Percentiles rank a stretch among this genome's conserved stretches.
Conservation (phyloP, 768 basidiomycete species). For the Pleurotus tuoliensis region DNA sequence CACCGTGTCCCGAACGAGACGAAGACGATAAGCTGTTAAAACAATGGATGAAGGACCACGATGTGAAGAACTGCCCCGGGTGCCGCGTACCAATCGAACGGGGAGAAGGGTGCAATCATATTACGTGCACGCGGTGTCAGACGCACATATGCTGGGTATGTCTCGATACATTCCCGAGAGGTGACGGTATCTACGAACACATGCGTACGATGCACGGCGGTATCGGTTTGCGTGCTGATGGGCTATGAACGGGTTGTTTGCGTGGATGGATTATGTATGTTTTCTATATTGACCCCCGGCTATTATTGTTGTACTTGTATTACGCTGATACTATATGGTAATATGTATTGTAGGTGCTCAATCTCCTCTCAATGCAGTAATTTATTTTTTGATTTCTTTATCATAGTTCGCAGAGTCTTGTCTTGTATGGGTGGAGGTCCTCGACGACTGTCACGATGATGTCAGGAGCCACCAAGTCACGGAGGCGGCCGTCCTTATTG, state of each 20-base stretch:
- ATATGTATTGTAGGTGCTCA: too few relatives aligned
- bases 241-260: slow-evolving; percentile 9
- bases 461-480: too few relatives aligned
- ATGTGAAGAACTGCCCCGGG: slow-evolving; percentile 72
- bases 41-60: slow-evolving; percentile 58
- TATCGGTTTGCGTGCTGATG: slow-evolving; percentile 38
- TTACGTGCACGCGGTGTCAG: slow-evolving; percentile 71
- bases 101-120: slow-evolving; percentile 76
- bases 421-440: too few relatives aligned
- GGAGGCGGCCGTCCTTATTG: too few relatives aligned
- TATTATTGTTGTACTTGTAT: neutral
- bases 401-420: too few relatives aligned
- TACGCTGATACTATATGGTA: too few relatives aligned
- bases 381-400: too few relatives aligned
- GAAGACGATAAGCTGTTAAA: slow-evolving; percentile 56
- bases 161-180: slow-evolving; percentile 61
- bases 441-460: too few relatives aligned
- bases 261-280: slow-evolving; percentile 13
- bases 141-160: slow-evolving; percentile 85
- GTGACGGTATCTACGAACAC: slow-evolving; percentile 73
- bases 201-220: slow-evolving; percentile 69
- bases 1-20: slow-evolving; percentile 54
- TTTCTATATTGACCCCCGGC: slow-evolving; percentile 14
- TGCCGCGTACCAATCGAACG: slow-evolving; percentile 73
- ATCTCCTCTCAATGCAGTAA: too few relatives aligned